A percentile compares a stretch with the other conserved stretches of the same genome.
Conservation (phyloP, 163 green algal genomes). For the Trebouxiophyceae sp. region DNA sequence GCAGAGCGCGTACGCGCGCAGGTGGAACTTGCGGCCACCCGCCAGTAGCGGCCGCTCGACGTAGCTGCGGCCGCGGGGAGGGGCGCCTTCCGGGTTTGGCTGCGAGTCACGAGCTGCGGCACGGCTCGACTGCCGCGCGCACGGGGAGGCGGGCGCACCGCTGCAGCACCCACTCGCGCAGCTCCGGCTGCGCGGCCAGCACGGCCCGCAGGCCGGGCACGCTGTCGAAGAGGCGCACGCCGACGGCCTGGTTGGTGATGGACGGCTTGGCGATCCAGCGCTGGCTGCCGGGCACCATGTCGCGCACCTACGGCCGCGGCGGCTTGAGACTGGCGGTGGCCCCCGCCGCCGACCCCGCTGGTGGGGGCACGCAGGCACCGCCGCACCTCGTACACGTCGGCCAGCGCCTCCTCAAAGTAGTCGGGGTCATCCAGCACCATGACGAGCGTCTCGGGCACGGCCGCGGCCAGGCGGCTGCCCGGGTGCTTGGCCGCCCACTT, state of each 20-base stretch:
- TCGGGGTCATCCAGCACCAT: constrained; percentile 36
- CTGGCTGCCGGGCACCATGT: constrained; percentile 28
- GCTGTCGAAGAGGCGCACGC: constrained; percentile 32
- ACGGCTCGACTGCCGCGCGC: too few species aligned
- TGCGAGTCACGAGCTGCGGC: too few species aligned
- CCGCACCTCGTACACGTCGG: constrained; percentile 30
- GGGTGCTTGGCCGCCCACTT: constrained; percentile 40
- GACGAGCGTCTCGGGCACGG: constrained; percentile 31
- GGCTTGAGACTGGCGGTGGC: too few species aligned
- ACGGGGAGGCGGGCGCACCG: too few species aligned
- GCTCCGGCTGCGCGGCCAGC: constrained; percentile 14
- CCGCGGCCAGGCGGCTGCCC: constrained; percentile 9
- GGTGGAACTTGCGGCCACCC: constrained; percentile 32
- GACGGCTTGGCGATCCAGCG: constrained; percentile 44
- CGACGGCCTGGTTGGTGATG: constrained; percentile 36
- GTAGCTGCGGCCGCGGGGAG: too few species aligned
- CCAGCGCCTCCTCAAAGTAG: constrained; percentile 43
- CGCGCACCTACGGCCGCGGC: constrained; percentile 19
- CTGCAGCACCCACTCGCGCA: constrained; percentile 42
- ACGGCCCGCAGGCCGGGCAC: constrained; percentile 13
- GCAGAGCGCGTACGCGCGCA: constrained; percentile 34
- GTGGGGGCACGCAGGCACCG: too few species aligned
- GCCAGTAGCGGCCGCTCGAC: constrained; percentile 28
- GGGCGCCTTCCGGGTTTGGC: too few species aligned
- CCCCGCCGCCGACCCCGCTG: too few species aligned